Evolutionary conservation across 257 asterid genomes (phyloP).

Genomic region (Anisodus acutangulus): DNA sequence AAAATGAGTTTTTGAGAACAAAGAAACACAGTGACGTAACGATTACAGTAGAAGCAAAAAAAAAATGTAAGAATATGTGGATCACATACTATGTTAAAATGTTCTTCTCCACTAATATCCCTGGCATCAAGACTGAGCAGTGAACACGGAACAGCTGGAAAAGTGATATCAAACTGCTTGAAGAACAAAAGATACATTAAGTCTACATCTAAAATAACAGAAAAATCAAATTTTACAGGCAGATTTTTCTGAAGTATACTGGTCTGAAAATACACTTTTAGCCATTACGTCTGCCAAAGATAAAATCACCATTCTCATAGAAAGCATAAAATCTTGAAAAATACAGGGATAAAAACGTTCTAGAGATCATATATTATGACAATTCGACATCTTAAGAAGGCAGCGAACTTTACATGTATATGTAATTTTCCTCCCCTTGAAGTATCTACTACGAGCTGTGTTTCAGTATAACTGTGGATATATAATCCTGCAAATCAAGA

Average conservation of each 20-base stretch:
- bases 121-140: conserved; percentile 93
- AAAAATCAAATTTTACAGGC: conserved; percentile 15
- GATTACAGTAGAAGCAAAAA: conserved; percentile 21
- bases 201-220: conserved; percentile 12
- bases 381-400: conserved; percentile 3
- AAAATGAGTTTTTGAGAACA: neutral
- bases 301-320: conserved; percentile 15
- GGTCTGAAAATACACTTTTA: neutral
- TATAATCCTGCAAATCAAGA: conserved; percentile 74
- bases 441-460: conserved; percentile 93
- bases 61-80: conserved; percentile 32
- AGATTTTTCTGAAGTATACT: conserved; percentile 5
- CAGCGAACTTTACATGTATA: conserved; percentile 65
- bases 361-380: neutral
- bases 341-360: neutral
- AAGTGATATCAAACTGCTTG: conserved; percentile 92
- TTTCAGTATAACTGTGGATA: conserved; percentile 79
- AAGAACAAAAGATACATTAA: conserved; percentile 25
- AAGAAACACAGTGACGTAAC: neutral
- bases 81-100: conserved; percentile 78
- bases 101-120: conserved; percentile 99
- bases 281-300: neutral
- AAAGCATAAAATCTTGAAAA: neutral
- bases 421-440: conserved; percentile 92
- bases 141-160: conserved; percentile 86